Conservation (phyloP, 2,329 filamentous ascomycete species). For the Mollisiaceae sp. region DNA sequence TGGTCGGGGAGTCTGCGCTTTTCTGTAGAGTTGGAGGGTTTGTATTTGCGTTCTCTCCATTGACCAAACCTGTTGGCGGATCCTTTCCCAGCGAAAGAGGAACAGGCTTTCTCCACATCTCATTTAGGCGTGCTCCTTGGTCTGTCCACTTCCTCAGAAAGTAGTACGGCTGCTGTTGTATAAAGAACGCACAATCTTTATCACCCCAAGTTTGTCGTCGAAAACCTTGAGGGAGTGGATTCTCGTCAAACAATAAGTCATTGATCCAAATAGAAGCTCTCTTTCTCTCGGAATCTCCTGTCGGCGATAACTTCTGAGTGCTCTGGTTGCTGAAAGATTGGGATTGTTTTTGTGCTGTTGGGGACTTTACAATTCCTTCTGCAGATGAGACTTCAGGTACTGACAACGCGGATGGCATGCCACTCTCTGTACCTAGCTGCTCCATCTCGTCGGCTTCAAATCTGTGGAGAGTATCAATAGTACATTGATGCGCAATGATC, state of each 20-base stretch:
- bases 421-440: background rate
- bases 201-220: constrained; percentile 8
- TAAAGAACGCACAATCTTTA: constrained; percentile 10
- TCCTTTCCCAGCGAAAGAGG: background rate
- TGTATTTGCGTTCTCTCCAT: too few relatives aligned
- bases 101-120: background rate
- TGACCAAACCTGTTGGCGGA: background rate
- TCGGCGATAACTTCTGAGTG: background rate
- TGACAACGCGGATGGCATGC: background rate
- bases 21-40: too few relatives aligned
- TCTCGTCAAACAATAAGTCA: constrained; percentile 7
- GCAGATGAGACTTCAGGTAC: background rate
- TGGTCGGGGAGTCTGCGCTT: too few relatives aligned
- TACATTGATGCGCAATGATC: constrained; percentile 16
- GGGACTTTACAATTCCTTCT: too few relatives aligned
- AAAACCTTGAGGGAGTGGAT: constrained; percentile 9
- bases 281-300: background rate
- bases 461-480: constrained; percentile 10
- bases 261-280: constrained; percentile 16
- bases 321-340: too few relatives aligned
- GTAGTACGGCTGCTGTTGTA: constrained; percentile 3
- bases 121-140: background rate
- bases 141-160: constrained; percentile 14
- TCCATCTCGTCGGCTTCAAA: constrained; percentile 8
- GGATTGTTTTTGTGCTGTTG: too few relatives aligned